Evolutionary conservation across 2,329 filamentous ascomycete species (phyloP), one percentile per base, ranked within the genome.

Genomic region (Nothophaeocryptopus gaeumannii): DNA sequence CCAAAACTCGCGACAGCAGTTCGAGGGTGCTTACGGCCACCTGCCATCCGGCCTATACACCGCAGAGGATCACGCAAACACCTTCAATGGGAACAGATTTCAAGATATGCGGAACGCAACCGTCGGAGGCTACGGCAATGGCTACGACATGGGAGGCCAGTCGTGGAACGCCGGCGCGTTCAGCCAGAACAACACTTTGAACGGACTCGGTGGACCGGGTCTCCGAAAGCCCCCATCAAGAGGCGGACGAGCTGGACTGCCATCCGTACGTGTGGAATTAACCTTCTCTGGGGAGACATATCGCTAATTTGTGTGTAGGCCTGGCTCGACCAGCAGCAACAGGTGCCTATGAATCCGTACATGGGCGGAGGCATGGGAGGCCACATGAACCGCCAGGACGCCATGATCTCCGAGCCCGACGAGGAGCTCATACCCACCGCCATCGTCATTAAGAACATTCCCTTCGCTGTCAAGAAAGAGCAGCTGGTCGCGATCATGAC

Each of bases 381-480:
- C 45, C 63, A 68, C 62, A 73, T 71, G 58, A 55, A 53, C n/a
- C 71, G 67, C 58, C 71, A 68, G 58, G 75, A 72, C 49, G 20
- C 20, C 20, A 72, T 78, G 58, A 63, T 71, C 49, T 74, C 75
- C 33, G 75, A 77, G 51, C 80, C 83, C 40, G 79, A 83, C 49
- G 92, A 96, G 60, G 92, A 97, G 73, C 82, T 99, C 53, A 99
- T 99, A 52, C 92, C 92, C 2, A 99, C 93, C 3, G 93, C 93
- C 47, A 97, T 99, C 62, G 93, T 99, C 51, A 97, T 99, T 73
- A 99, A 99, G 76, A 99, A 99, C 68, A 99, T 99, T 33, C 93
- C 95, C 0, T 99, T 99, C 69, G 93, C 95, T 26, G 90, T 97
- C 50, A 91, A 96, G 71, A 97, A 97, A 73, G 93, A 99, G 72